Base-by-base conservation (phyloP, 176 grass and related monocot species). In the Themeda triandra region DNA sequence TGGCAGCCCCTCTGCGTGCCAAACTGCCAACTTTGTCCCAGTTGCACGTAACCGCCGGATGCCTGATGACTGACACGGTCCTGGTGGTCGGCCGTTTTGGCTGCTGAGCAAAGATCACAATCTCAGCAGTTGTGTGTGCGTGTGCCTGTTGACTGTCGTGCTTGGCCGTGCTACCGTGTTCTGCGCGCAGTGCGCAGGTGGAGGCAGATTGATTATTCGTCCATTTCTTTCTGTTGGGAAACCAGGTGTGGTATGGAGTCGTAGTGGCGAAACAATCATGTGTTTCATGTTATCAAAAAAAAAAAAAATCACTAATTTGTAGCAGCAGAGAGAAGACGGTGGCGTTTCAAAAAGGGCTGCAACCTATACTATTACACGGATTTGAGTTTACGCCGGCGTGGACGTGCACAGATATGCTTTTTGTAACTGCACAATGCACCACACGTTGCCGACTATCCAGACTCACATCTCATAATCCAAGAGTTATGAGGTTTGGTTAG, bases 21-120 rank as follows among this genome's bases (percentile, higher is more conserved):
- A 19, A 24, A 59, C 75, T 56, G 78, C 9, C 68, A 19, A 24
- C 69, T 80, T 85, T 76, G 74, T 45, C 82, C 76, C 6, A 4
- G 21, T 14, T 40, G 82, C 76, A 80, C 87, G 82, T 67, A 75
- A 87, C 60, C 60, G 62, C 45, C 13, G 59, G 70, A 59, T 81
- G 59, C 85, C 56, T 63, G 65, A 41, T 63, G 65, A 41, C 37
- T 44, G 69, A 46, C 81, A 75, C 46, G 6, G 53, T 27, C 58
- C 56, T 33, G 33, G 42, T 74, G 59, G 46, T 68, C 87, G 7
- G 4, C 36, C 11, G 73, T 45, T 78, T 39, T 21, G 63, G 46
- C 63, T 58, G 60, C 60, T 10, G 59, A 30, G 33, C 10, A 6
- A n/a, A 59, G 42, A 9, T 39, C 5, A 15, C 12, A 15, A 13